Percentiles rank a stretch among this genome's conserved stretches.
Conservation (phyloP, 768 basidiomycete species). For the Pleurotus djamor region DNA sequence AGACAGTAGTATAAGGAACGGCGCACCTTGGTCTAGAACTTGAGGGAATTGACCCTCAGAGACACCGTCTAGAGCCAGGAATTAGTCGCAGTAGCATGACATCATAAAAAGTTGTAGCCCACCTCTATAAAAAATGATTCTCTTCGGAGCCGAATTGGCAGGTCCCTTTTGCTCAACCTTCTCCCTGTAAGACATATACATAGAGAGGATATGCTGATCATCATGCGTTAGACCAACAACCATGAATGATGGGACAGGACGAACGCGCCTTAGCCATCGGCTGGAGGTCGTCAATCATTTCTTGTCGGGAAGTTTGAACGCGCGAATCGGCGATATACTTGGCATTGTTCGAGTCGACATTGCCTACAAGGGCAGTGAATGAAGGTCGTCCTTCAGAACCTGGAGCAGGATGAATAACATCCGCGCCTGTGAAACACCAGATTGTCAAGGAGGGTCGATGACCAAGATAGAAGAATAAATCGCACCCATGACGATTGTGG, state of each 20-base stretch:
- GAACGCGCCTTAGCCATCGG: slow-evolving; percentile 57
- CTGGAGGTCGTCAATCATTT: slow-evolving; percentile 73
- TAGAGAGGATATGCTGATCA: slow-evolving; percentile 46
- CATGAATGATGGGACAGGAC: background rate
- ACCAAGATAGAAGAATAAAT: background rate
- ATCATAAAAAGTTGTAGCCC: slow-evolving; percentile 13
- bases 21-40: slow-evolving; percentile 55
- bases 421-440: slow-evolving; percentile 52
- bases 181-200: slow-evolving; percentile 59
- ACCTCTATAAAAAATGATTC: slow-evolving; percentile 80
- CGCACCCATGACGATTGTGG: slow-evolving; percentile 77
- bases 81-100: slow-evolving; percentile 16
- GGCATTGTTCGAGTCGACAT: slow-evolving; percentile 71
- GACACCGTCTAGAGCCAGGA: slow-evolving; percentile 39
- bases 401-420: slow-evolving; percentile 83
- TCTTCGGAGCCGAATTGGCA: slow-evolving; percentile 46
- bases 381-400: slow-evolving; percentile 79
- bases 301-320: slow-evolving; percentile 67
- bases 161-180: slow-evolving; percentile 49
- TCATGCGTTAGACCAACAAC: background rate
- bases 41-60: slow-evolving; percentile 53
- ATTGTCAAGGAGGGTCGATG: background rate
- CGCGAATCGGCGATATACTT: slow-evolving; percentile 67
- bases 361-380: slow-evolving; percentile 78
- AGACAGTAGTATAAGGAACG: background rate